Evolutionary conservation across 371 early-diverging fungal genomes (phyloP).

Genomic region (Dichotomocladium elegans): DNA sequence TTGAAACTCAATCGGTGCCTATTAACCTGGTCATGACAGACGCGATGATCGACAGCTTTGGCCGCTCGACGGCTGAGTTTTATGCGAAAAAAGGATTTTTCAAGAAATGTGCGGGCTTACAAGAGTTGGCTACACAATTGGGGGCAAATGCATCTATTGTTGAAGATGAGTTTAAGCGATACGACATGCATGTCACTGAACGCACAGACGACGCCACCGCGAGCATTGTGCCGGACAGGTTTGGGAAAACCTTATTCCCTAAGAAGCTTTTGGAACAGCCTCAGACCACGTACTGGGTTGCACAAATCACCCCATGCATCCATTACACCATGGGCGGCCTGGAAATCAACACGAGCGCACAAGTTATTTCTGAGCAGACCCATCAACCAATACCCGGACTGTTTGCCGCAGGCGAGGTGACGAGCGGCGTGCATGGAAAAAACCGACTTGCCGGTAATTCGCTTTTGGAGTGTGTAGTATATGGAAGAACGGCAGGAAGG

Average conservation of each 20-base stretch:
- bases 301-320: conserved; percentile 71
- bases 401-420: conserved; percentile 77
- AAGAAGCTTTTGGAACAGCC: conserved; percentile 18
- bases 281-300: conserved; percentile 62
- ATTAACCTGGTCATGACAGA: conserved; percentile 56
- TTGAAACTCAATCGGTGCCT: conserved; percentile 10
- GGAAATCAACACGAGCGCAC: conserved; percentile 55
- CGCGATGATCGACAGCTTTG: conserved; percentile 51
- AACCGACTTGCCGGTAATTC: conserved; percentile 85
- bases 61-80: conserved; percentile 53
- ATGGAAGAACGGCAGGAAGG: conserved; percentile 74
- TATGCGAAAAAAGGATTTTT: conserved; percentile 62
- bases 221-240: conserved; percentile 27
- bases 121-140: conserved; percentile 53
- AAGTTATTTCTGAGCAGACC: conserved; percentile 22
- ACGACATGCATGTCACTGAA: conserved; percentile 43
- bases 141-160: conserved; percentile 41
- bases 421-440: conserved; percentile 80
- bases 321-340: conserved; percentile 90
- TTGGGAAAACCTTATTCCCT: conserved; percentile 71
- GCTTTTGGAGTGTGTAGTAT: conserved; percentile 82
- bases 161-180: conserved; percentile 50
- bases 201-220: conserved; percentile 17
- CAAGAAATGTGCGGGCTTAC: conserved; percentile 42
- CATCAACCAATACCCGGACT: conserved; percentile 37